phyloP scores from a whole-genome alignment of 257 asterid species.

The Forsythia suspensa region DNA sequence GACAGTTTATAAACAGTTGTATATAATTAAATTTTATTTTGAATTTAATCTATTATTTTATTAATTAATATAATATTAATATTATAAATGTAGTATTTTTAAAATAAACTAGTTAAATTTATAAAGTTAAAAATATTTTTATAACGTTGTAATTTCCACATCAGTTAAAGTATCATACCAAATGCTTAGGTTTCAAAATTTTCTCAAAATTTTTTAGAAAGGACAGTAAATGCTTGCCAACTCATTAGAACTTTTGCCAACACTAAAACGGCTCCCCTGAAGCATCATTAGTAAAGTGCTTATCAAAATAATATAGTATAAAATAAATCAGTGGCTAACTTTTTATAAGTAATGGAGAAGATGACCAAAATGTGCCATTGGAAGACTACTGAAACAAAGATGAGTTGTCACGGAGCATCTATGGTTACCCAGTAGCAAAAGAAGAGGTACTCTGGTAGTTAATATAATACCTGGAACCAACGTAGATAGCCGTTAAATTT shows the following conservation, averaged over 20 bases:
- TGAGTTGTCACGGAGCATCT: background rate
- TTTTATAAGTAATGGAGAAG: background rate
- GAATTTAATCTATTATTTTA: no score
- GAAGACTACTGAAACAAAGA: background rate
- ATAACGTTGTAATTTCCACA: no score
- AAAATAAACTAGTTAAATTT: no score
- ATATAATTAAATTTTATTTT: no score
- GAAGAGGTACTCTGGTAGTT: background rate
- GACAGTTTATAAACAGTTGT: no score
- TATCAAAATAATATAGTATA: background rate
- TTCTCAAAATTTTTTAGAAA: slow-evolving; percentile 2
- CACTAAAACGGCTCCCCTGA: background rate
- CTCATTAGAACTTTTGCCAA: background rate
- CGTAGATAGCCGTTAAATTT: no score
- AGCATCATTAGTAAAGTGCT: background rate
- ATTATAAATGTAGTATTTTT: no score
- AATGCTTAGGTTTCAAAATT: slow-evolving; percentile 1
- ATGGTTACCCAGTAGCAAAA: background rate
- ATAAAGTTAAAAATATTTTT: no score
- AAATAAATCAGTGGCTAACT: background rate
- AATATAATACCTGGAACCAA: no score
- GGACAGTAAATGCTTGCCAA: background rate
- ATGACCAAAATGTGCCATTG: background rate
- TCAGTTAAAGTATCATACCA: background rate
- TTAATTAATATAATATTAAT: no score